Evolutionary conservation across 768 basidiomycete species (phyloP), one percentile per base, ranked within the genome.

Genomic region (Cystobasidiopsis lactophilus): DNA sequence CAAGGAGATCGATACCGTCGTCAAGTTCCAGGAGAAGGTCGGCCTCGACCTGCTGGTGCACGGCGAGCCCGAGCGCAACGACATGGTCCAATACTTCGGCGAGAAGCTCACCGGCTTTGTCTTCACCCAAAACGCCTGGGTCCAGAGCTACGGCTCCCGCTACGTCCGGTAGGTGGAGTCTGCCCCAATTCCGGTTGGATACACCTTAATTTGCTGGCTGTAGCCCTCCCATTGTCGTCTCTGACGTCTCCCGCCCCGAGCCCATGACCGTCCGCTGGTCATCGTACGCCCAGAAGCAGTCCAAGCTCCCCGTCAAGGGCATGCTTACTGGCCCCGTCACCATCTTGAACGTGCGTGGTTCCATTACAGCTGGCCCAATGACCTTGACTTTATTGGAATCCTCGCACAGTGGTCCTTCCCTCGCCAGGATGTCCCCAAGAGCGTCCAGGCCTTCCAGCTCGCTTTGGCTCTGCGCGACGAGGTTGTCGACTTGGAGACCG

Each of bases 381-480:
- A 2, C 16, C 30, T 40, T 30, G 26, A 1, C 37, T 41, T 16
- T 50, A 60, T 60, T 29, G 59, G 59, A 54, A 88, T 86, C 57
- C 93, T 98, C 70, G 78, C 96, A 70, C 96, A 96, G 76, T 98
- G 93, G 93, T 96, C 93, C 31, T 98, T 98, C 89, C 93, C 93
- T 65, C 91, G 93, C 69, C 85, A 85, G 60, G 93, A 98, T 66
- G 82, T 96, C 60, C 77, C 82, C 51, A 84, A 85, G 66, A 91
- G 96, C 71, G 69, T 89, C 59, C 93, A 98, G 72, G 88, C 86
- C 67, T 86, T 89, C 74, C 93, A 98, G 69, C 78, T 98, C 60
- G 93, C 93, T 52, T 77, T 98, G 58, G 81, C 93, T 52, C 85
- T 98, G 66, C 88, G 93, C 60, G 93, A 96, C 65, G 93, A 98